Conservation (phyloP, 2,329 filamentous ascomycete genomes). For the Sarocladium kiliense region DNA sequence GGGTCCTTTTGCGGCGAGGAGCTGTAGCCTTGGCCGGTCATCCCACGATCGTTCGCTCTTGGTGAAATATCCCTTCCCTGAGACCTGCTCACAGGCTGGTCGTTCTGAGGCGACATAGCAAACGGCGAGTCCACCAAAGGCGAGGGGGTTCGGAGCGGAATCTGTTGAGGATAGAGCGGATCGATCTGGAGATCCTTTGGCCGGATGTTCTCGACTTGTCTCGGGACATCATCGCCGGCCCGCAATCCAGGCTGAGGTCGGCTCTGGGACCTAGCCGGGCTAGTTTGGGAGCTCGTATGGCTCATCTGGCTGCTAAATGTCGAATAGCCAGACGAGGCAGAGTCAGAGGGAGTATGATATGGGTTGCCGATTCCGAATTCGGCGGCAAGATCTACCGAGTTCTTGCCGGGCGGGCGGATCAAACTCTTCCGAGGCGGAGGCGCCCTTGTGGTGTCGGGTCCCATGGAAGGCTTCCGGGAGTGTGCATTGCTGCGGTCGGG, state of each 20-base stretch:
- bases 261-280: slow-evolving; percentile 25
- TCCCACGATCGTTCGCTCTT: neutral
- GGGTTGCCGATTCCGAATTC: slow-evolving; percentile 59
- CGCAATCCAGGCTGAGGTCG: slow-evolving; percentile 35
- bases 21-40: slow-evolving; percentile 8
- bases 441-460: slow-evolving; percentile 44
- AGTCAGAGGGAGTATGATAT: slow-evolving; percentile 60
- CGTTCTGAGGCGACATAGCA: slow-evolving; percentile 18
- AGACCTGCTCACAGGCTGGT: slow-evolving; percentile 12
- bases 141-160: slow-evolving; percentile 18
- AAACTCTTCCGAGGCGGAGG: slow-evolving; percentile 49
- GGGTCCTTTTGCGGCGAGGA: slow-evolving; percentile 12
- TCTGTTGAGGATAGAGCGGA: slow-evolving; percentile 18
- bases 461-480: slow-evolving; percentile 36
- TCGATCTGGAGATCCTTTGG: slow-evolving; percentile 28
- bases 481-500: slow-evolving; percentile 29
- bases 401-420: slow-evolving; percentile 35
- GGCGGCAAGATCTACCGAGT: slow-evolving; percentile 49
- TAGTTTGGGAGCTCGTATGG: slow-evolving; percentile 56
- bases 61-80: slow-evolving; percentile 10
- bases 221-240: slow-evolving; percentile 48
- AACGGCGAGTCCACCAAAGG: slow-evolving; percentile 23
- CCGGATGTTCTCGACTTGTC: slow-evolving; percentile 41
- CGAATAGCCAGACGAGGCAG: slow-evolving; percentile 60
- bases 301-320: slow-evolving; percentile 49